Conservation (phyloP, 257 asterid genomes). For the Scutellaria minor region DNA sequence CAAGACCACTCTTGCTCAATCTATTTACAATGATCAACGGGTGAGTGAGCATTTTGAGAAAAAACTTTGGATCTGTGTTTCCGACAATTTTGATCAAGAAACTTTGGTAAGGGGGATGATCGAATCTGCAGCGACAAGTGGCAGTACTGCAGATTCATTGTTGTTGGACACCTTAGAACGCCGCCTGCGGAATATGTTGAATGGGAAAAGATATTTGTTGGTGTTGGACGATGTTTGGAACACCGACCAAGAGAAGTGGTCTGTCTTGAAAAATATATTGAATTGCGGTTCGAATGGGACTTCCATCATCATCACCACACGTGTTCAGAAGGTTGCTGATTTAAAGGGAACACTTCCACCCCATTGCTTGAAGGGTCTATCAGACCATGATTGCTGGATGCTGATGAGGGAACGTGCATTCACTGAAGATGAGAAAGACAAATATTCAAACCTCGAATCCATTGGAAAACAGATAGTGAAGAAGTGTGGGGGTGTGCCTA, state of each 20-base stretch:
- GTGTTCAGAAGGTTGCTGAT: background rate
- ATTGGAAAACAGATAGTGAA: background rate
- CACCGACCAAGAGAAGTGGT: conserved; percentile 41
- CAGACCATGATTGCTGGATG: conserved; percentile 33
- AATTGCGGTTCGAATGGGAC: conserved; percentile 37
- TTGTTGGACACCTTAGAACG: conserved; percentile 32
- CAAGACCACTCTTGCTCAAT: conserved; percentile 37
- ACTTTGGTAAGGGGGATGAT: background rate
- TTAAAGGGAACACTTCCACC: conserved; percentile 35
- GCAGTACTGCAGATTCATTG: background rate
- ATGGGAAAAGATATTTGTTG: conserved; percentile 36
- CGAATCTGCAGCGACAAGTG: conserved; percentile 20
- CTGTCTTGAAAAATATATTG: conserved; percentile 11
- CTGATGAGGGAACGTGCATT: conserved; percentile 37
- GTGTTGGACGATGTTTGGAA: conserved; percentile 36
- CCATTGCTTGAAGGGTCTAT: background rate
- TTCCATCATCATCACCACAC: conserved; percentile 40
- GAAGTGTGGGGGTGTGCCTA: conserved; percentile 23
- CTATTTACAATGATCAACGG: conserved; percentile 29
- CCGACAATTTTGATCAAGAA: conserved; percentile 35
- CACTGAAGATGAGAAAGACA: background rate
- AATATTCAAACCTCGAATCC: too few species aligned
- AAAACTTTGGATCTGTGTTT: conserved; percentile 44
- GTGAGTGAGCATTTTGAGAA: conserved; percentile 29
- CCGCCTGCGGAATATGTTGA: conserved; percentile 28